A percentile compares a stretch with the other conserved stretches of the same genome.
Evolutionary conservation across 441 rosid species (phyloP).

Genomic region (Dalechampia spathulata): DNA sequence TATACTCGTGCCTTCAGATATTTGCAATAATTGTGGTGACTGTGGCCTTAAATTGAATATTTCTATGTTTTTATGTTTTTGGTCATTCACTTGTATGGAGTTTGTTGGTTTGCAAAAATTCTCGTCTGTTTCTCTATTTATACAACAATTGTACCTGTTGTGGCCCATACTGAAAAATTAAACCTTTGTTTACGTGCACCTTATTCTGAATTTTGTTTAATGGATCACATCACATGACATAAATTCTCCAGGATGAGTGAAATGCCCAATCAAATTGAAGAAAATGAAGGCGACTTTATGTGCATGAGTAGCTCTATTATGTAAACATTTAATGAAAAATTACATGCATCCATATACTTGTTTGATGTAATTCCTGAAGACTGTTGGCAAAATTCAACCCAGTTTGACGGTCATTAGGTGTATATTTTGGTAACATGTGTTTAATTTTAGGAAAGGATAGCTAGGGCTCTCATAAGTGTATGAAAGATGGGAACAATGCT

Average conservation of each 20-base stretch:
- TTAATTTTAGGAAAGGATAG: background rate
- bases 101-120: too few relatives aligned
- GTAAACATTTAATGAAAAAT: too few relatives aligned
- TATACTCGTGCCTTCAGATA: background rate
- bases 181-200: too few relatives aligned
- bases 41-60: background rate
- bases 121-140: background rate
- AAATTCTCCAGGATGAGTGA: background rate
- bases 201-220: too few relatives aligned
- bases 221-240: too few relatives aligned
- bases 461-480: background rate
- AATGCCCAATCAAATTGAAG: background rate
- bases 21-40: background rate
- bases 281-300: too few relatives aligned
- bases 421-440: conserved; percentile 2
- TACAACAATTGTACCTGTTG: background rate
- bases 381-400: background rate
- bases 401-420: background rate
- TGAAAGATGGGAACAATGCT: background rate
- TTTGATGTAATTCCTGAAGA: background rate
- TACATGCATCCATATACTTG: background rate
- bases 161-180: background rate
- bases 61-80: too few relatives aligned
- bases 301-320: too few relatives aligned
- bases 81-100: too few relatives aligned